Conservation (phyloP, 2,329 filamentous ascomycete genomes). For the Biscogniauxia mediterranea region DNA sequence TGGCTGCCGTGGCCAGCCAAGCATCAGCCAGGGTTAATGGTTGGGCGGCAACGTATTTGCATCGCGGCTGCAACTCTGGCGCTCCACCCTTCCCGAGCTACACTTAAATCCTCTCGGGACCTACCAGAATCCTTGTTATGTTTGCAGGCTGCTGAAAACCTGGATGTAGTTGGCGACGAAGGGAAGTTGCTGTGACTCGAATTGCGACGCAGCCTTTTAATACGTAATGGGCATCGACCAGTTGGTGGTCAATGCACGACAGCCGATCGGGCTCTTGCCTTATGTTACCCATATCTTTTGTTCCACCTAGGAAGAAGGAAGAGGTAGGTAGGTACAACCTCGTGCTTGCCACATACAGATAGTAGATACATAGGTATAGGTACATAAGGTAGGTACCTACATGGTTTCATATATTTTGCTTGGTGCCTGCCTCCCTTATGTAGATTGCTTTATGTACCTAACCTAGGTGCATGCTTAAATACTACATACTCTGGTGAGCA, state of each 20-base stretch:
- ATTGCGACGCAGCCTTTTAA: not conserved
- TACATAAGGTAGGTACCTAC: no score
- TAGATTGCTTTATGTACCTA: no score
- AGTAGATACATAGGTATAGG: no score
- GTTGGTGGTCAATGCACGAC: not conserved
- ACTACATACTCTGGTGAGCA: no score
- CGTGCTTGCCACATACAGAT: no score
- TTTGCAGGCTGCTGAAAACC: not conserved
- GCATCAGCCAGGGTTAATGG: constrained; percentile 17
- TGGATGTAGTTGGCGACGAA: not conserved
- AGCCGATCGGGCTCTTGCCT: not conserved
- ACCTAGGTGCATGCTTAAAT: no score
- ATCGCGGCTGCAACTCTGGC: constrained; percentile 29
- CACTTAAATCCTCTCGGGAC: not conserved
- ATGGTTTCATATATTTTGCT: no score
- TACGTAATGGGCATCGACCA: not conserved
- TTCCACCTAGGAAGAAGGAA: no score
- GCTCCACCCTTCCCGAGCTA: constrained; percentile 15
- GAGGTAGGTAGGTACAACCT: no score
- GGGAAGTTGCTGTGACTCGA: not conserved
- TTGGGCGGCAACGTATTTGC: constrained; percentile 28
- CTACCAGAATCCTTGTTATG: not conserved
- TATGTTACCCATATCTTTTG: not conserved
- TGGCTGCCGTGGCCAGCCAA: constrained; percentile 24
- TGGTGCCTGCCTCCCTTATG: no score